Base-by-base conservation (phyloP, 1,284 basidiomycete genomes). In the Chiua sp. region DNA sequence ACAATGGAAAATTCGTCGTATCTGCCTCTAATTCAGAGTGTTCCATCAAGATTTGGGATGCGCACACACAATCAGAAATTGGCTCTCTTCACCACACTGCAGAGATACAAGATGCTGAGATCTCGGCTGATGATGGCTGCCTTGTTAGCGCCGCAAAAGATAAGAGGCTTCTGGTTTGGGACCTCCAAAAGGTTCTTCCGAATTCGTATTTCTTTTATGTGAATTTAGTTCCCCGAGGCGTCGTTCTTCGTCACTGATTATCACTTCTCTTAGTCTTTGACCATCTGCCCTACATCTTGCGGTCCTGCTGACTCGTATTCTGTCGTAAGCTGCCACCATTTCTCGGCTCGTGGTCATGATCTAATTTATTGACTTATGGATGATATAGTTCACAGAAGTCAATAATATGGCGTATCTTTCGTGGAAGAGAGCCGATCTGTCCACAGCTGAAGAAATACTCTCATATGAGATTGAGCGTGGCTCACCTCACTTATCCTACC, bases 1-100 rank as follows among this genome's bases (percentile, higher is more conserved):
- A 55, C 48, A 68, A 60, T 11, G 67, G 65, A 47, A 71, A 58
- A 44, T 69, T 68, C 47, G 53, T 69, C 12, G 10, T 63, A n/a
- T 69, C 69, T 47, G 62, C 58, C 26, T 68, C 59, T 7, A 47
- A 28, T 15, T 70, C 59, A n/a, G 65, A 65, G 39, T 42, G 33
- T 51, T 51, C 6, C 12, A 12, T 62, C 58, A 68, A 60, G 48
- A 48, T 71, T 22, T 66, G 64, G 69, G 65, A 69, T 51, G 39
- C 39, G 16, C 53, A 50, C 6, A 52, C 55, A 5, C 53, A 11
- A 15, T 50, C 51, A 8, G 39, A 60, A 47, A 57, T 68, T 16
- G 28, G 32, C 12, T 55, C 46, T 26, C 59, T 68, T 13, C 7
- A n/a, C 26, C 65, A 68, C 50, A 18, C 47, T 0, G 18, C 51